Conservation (phyloP, 805 yeast genomes). For the Yamadazyma scolyti region DNA sequence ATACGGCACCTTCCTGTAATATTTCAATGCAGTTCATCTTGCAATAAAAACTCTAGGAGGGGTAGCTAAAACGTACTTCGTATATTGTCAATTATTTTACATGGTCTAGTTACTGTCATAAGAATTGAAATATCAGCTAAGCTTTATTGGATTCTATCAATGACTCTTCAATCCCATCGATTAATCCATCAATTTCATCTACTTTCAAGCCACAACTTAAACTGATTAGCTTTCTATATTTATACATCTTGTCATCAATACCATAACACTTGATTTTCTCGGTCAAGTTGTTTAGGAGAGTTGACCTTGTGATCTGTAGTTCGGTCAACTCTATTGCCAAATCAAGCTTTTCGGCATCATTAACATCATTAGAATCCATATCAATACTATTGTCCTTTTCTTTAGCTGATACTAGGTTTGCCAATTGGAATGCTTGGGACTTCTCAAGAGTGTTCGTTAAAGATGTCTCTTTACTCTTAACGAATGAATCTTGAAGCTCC, state of each 20-base stretch:
- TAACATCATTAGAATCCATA: constrained; percentile 9
- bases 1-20: too few relatives aligned
- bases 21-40: too few relatives aligned
- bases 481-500: constrained; percentile 17
- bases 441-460: constrained; percentile 25
- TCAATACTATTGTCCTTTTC: constrained; percentile 16
- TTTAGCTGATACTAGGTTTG: constrained; percentile 41
- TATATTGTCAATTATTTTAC: too few relatives aligned
- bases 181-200: constrained; percentile 75
- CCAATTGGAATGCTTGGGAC: constrained; percentile 44
- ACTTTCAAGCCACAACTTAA: constrained; percentile 71
- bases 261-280: constrained; percentile 39
- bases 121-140: not conserved
- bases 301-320: constrained; percentile 49
- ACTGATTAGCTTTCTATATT: constrained; percentile 75
- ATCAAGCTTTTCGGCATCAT: constrained; percentile 11
- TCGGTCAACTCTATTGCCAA: constrained; percentile 38
- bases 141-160: constrained; percentile 19
- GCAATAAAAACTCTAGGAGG: too few relatives aligned
- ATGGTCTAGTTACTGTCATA: not conserved
- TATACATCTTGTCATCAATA: constrained; percentile 56
- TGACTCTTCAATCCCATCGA: constrained; percentile 68
- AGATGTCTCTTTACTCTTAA: constrained; percentile 11
- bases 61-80: too few relatives aligned
- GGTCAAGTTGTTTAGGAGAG: constrained; percentile 45